Conservation (phyloP, 2,329 filamentous ascomycete genomes). For the Beauveria rudraprayagi region DNA sequence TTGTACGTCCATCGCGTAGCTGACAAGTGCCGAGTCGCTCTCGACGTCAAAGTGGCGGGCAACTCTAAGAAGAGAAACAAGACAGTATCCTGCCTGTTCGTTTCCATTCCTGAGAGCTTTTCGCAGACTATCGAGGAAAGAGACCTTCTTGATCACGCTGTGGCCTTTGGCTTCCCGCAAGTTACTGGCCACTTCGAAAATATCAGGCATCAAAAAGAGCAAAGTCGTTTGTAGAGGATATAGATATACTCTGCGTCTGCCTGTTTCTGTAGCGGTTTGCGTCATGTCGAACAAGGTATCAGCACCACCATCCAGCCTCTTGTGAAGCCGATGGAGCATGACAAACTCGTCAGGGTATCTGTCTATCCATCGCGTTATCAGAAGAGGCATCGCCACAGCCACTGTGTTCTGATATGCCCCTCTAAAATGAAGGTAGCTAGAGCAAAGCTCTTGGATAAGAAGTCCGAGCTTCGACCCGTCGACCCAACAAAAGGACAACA, state of each 20-base stretch:
- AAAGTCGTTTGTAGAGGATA: constrained; percentile 57
- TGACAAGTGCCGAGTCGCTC: constrained; percentile 55
- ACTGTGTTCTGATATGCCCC: constrained; percentile 57
- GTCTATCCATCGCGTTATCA: constrained; percentile 60
- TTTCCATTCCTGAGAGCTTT: constrained; percentile 58
- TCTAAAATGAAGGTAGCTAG: constrained; percentile 58
- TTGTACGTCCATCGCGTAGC: constrained; percentile 62
- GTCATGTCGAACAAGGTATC: constrained; percentile 65
- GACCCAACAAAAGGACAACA: constrained; percentile 57
- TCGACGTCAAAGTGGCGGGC: constrained; percentile 57
- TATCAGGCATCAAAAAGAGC: constrained; percentile 57
- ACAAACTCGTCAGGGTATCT: constrained; percentile 58
- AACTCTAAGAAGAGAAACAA: constrained; percentile 53
- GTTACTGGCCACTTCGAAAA: constrained; percentile 63
- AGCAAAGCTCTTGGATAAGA: constrained; percentile 58
- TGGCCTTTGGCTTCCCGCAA: constrained; percentile 55
- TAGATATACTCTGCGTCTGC: constrained; percentile 45
- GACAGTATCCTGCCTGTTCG: constrained; percentile 58
- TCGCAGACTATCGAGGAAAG: constrained; percentile 54
- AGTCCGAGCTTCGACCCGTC: constrained; percentile 53
- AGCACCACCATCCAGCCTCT: constrained; percentile 54
- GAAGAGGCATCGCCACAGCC: constrained; percentile 51
- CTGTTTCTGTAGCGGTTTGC: constrained; percentile 51
- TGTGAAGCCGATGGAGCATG: constrained; percentile 50
- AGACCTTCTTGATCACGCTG: constrained; percentile 57